Evolutionary conservation across 306 rosid species (phyloP).

Genomic region (Citrullus mucosospermus): DNA sequence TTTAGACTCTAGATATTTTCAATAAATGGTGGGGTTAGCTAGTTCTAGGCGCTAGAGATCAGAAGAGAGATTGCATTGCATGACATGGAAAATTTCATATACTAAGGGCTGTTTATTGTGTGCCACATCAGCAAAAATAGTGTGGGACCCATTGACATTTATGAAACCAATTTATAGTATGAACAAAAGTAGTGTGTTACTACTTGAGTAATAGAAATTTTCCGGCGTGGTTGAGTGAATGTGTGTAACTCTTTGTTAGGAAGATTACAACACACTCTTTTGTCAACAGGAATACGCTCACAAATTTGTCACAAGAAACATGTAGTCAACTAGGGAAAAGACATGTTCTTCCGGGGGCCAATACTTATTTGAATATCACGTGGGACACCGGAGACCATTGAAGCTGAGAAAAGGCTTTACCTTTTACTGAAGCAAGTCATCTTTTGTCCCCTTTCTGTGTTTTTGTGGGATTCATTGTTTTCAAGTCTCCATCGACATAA

Average conservation of each 20-base stretch:
- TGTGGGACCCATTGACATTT: too few relatives aligned
- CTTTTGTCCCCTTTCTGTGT: not conserved
- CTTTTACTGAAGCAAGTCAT: not conserved
- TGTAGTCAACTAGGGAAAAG: not conserved
- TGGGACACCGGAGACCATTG: slow-evolving; percentile 5
- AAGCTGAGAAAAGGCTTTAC: not conserved
- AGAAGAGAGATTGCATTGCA: not conserved
- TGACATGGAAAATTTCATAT: too few relatives aligned
- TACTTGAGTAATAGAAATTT: too few relatives aligned
- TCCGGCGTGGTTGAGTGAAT: not conserved
- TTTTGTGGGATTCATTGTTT: slow-evolving; percentile 7
- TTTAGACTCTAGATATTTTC: not conserved
- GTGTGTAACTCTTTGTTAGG: not conserved
- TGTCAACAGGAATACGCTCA: not conserved
- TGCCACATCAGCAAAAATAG: too few relatives aligned
- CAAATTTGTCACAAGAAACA: slow-evolving; percentile 2
- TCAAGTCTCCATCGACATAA: slow-evolving; percentile 2
- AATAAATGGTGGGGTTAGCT: not conserved
- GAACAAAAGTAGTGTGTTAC: too few relatives aligned
- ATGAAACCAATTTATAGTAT: too few relatives aligned
- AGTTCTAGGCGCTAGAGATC: not conserved
- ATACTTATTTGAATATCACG: not conserved
- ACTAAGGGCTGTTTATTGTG: too few relatives aligned
- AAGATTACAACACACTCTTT: not conserved
- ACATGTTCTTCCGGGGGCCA: not conserved